These are phyloP conservation scores for Mucor mucedo DNA, from an alignment of 371 early-diverging fungal genomes.

Conservation along the genomic window DNA sequence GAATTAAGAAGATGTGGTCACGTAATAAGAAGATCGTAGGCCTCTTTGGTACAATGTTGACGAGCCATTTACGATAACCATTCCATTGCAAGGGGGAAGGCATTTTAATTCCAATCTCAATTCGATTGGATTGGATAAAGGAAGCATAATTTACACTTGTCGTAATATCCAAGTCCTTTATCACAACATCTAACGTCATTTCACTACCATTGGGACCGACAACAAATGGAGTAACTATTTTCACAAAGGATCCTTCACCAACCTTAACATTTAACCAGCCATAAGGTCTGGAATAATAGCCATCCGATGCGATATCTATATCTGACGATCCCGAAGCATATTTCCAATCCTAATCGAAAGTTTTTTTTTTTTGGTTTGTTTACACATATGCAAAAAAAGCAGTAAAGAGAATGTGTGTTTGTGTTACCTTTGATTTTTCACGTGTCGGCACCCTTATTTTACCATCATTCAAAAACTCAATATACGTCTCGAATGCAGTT, in stretches of 20 bases:
- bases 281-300: conserved; percentile 65
- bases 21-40: conserved; percentile 71
- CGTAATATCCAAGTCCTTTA: conserved; percentile 57
- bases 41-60: conserved; percentile 48
- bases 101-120: conserved; percentile 66
- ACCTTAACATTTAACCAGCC: conserved; percentile 83
- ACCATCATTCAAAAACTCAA: conserved; percentile 70
- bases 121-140: conserved; percentile 53
- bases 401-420: not conserved
- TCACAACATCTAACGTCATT: conserved; percentile 53
- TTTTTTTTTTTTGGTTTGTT: not conserved
- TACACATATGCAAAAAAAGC: too few relatives aligned
- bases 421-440: conserved; percentile 75
- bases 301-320: conserved; percentile 47
- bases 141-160: conserved; percentile 79
- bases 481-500: conserved; percentile 64
- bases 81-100: conserved; percentile 84
- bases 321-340: conserved; percentile 45
- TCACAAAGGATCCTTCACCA: conserved; percentile 56
- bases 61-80: conserved; percentile 68
- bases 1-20: conserved; percentile 82
- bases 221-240: conserved; percentile 68
- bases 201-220: conserved; percentile 59
- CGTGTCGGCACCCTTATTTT: conserved; percentile 72
- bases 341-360: conserved; percentile 67